Evolutionary conservation across 2,329 filamentous ascomycete genomes (phyloP), one percentile per base, ranked within the genome.

Genomic region (Herpomyces periplanetae): DNA sequence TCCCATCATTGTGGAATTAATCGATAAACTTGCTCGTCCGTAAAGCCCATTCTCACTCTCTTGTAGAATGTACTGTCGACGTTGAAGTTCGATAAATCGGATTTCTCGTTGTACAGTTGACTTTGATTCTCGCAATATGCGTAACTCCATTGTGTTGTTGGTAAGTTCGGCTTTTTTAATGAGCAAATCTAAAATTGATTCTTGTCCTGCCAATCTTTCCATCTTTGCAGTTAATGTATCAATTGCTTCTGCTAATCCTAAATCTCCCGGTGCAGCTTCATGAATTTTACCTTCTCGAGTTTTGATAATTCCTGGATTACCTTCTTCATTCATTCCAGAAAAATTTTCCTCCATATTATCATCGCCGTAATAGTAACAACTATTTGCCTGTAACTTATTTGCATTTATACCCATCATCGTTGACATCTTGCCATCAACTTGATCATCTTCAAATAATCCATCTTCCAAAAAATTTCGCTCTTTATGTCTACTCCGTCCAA

Each of bases 21-120:
- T 88, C 29, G 54, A 63, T 29, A 91, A 57, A 0, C 58, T 68
- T 2, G 80, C 75, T 8, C 75, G 64, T 2, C 80, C 80, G 31
- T 85, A 91, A 10, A 96, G 46, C 35, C 71, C 87, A 36, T 87
- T 96, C 35, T 96, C 84, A 32, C 71, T 88, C 38, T 96, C 80
- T 38, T 96, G 80, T 4, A 91, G 58, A 17, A 85, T 68, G 30
- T 96, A 96, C 34, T 96, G 84, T 36, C 87, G 80, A 20, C 73
- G 54, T 35, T 96, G 80, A 31, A 96, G 51, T 37, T 91, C 75
- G 34, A 91, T 96, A 13, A 73, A 58, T 22, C 69, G 55, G 21
- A 91, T 71, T 36, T 96, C 80, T 27, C 80, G 52, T 31, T 85
- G 65, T 22, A 96, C 43, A 36, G 80, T 96, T 13, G 71, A 61